Evolutionary conservation across 257 asterid genomes (phyloP).

Genomic region (Jacaranda copaia): DNA sequence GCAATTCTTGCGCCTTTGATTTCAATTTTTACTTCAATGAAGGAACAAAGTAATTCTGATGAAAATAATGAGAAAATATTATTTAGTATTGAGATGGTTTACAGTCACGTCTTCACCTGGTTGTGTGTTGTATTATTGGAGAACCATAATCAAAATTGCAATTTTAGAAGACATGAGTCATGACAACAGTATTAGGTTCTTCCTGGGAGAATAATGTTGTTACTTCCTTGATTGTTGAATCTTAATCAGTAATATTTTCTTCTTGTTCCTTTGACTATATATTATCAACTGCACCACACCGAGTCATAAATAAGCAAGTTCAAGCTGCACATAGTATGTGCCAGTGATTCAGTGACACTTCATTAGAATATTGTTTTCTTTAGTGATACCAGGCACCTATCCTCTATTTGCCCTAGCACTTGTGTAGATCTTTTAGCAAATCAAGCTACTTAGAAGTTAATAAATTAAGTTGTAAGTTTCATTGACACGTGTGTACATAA

Average conservation of each 20-base stretch:
- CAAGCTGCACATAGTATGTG: neutral
- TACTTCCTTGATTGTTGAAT: neutral
- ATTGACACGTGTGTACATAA: conserved; percentile 35
- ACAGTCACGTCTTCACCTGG: neutral
- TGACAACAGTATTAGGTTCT: too few relatives aligned
- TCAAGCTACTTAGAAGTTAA: neutral
- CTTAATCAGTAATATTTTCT: neutral
- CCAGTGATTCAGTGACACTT: neutral
- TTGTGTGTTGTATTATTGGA: neutral
- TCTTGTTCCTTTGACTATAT: neutral
- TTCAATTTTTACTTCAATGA: neutral
- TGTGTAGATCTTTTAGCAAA: neutral
- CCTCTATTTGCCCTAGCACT: neutral
- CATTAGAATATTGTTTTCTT: neutral
- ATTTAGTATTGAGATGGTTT: neutral
- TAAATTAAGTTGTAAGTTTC: too few relatives aligned
- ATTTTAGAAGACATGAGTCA: neutral
- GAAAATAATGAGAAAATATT: neutral
- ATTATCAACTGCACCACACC: neutral
- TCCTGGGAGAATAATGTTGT: neutral
- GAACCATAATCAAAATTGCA: neutral
- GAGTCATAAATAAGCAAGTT: neutral
- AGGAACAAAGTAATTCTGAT: neutral
- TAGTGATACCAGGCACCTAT: neutral
- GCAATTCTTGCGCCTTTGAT: neutral